Conservation (phyloP, 192 early-diverging fungal species). For the Coemansia sp. region DNA sequence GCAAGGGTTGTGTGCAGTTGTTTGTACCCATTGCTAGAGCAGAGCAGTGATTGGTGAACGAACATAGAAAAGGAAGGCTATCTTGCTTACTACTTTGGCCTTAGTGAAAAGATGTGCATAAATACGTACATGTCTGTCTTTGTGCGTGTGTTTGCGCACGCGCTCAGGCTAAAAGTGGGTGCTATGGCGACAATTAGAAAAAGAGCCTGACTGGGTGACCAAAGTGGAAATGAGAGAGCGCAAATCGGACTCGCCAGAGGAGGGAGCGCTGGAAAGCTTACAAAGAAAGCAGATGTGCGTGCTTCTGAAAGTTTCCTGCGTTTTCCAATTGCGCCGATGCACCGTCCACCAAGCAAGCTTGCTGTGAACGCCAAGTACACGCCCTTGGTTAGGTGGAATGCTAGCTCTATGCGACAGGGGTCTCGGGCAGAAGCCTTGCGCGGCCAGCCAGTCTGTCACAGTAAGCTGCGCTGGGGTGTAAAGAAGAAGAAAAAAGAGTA, state of each 20-base stretch:
- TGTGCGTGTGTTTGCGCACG: conserved; percentile 2
- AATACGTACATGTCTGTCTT: neutral
- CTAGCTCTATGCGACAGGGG: neutral
- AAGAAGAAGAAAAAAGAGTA: neutral
- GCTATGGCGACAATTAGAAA: neutral
- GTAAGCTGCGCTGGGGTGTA: neutral
- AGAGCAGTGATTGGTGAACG: neutral
- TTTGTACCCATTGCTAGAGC: neutral
- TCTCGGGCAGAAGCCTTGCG: too few species aligned
- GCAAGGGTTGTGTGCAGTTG: neutral
- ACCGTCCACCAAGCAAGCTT: neutral
- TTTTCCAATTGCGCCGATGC: neutral
- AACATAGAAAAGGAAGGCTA: neutral
- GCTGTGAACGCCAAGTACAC: neutral
- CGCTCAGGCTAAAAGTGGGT: neutral
- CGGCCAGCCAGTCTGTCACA: neutral
- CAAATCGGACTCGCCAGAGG: neutral
- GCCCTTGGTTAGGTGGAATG: too few species aligned
- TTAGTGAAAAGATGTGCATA: neutral
- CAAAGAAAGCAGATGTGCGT: conserved; percentile 1
- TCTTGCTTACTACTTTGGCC: neutral
- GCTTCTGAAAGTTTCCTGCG: neutral
- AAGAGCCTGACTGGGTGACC: neutral
- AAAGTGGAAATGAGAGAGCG: neutral
- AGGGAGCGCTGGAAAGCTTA: neutral